Evolutionary conservation across 2,329 filamentous ascomycete genomes (phyloP).

Genomic region (Scedosporium boydii): DNA sequence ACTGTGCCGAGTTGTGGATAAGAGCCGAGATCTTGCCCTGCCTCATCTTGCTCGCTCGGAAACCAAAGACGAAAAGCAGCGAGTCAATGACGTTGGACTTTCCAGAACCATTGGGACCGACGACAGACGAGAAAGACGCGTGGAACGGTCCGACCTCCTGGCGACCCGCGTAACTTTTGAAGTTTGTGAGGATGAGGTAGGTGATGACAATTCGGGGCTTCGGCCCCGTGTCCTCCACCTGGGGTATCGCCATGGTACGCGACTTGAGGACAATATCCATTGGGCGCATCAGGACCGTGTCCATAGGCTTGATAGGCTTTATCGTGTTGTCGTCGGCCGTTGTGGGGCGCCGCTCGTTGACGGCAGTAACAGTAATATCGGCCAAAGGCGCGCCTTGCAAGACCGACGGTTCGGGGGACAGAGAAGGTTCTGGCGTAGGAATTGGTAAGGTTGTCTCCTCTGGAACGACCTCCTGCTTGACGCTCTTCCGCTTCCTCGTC

Average conservation of each 20-base stretch:
- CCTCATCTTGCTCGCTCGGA: constrained; percentile 97
- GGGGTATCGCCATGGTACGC: constrained; percentile 55
- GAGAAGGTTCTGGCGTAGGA: constrained; percentile 43
- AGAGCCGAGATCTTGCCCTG: constrained; percentile 96
- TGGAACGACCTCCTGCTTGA: constrained; percentile 29
- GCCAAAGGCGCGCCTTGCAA: constrained; percentile 49
- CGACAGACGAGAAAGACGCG: constrained; percentile 92
- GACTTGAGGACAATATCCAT: constrained; percentile 93
- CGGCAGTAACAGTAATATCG: constrained; percentile 60
- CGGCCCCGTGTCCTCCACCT: constrained; percentile 66
- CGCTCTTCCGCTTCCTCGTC: constrained; percentile 60
- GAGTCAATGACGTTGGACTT: constrained; percentile 99
- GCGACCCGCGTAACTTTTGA: constrained; percentile 95
- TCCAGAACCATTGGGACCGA: constrained; percentile 94
- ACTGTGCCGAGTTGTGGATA: constrained; percentile 90
- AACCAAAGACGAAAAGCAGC: constrained; percentile 96
- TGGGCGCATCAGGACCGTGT: constrained; percentile 73
- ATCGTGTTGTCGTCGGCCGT: constrained; percentile 37
- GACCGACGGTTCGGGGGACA: constrained; percentile 45
- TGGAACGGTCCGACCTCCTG: constrained; percentile 97
- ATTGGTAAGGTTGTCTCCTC: constrained; percentile 29
- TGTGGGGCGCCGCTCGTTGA: constrained; percentile 43
- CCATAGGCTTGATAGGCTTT: constrained; percentile 66
- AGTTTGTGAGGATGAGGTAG: constrained; percentile 86
- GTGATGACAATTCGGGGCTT: constrained; percentile 88